These are phyloP conservation scores for Zygotorulaspora mrakii DNA, from an alignment of 1,139 yeast genomes.

Conservation along the genomic window DNA sequence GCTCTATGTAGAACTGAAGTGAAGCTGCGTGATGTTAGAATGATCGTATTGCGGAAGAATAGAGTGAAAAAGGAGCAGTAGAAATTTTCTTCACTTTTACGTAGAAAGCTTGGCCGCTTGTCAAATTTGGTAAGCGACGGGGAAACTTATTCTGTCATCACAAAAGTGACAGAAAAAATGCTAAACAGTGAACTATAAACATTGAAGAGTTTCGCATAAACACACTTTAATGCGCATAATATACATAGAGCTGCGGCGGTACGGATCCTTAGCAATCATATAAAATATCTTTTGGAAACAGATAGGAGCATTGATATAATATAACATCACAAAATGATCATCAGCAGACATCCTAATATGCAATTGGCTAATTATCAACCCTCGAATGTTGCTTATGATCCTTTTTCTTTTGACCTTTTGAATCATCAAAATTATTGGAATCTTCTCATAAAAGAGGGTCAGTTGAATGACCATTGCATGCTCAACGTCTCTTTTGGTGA, in stretches of 20 bases:
- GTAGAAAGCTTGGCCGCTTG: not conserved
- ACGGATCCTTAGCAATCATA: no score
- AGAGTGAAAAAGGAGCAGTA: slow-evolving; percentile 18
- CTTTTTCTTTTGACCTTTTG: slow-evolving; percentile 1
- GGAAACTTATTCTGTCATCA: slow-evolving; percentile 2
- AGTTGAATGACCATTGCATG: no score
- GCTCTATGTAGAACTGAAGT: slow-evolving; percentile 47
- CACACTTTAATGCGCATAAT: no score
- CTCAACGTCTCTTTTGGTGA: no score
- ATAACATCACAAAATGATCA: not conserved
- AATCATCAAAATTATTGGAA: slow-evolving; percentile 1
- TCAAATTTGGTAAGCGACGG: not conserved
- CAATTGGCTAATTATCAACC: slow-evolving; percentile 7
- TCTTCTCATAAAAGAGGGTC: no score
- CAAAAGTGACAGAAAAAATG: slow-evolving; percentile 9
- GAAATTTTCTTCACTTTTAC: not conserved
- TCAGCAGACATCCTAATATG: no score
- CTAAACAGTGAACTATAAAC: no score
- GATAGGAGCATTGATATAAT: not conserved
- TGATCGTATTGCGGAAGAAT: slow-evolving; percentile 36
- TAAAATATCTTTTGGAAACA: not conserved
- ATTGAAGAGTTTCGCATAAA: no score
- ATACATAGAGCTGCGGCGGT: no score
- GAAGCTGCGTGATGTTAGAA: slow-evolving; percentile 34
- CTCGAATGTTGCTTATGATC: slow-evolving; percentile 2